Percentiles rank a stretch among this genome's conserved stretches.
phyloP scores from a whole-genome alignment of 1,139 yeast species.

The Geotrichum australiense region DNA sequence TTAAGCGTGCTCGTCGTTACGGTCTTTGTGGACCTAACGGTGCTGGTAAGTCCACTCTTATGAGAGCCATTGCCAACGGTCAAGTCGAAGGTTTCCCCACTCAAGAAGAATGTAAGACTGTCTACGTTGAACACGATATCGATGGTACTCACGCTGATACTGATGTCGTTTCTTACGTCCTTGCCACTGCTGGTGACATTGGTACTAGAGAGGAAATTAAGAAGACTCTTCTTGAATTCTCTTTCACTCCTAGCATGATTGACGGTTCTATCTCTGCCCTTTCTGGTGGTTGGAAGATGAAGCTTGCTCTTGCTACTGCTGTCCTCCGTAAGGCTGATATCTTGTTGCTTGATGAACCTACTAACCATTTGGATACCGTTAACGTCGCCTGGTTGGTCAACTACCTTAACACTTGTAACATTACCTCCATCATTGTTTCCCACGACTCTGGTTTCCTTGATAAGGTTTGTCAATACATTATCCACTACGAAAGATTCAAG shows the following conservation, averaged over 20 bases:
- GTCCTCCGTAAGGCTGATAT: slow-evolving; percentile 98
- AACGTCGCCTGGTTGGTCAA: slow-evolving; percentile 99
- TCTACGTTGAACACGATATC: slow-evolving; percentile 98
- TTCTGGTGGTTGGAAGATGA: slow-evolving; percentile 99
- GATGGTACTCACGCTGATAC: slow-evolving; percentile 98
- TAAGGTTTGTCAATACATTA: slow-evolving; percentile 94
- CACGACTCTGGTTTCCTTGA: slow-evolving; percentile 99
- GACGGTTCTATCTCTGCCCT: slow-evolving; percentile 88
- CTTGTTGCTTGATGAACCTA: slow-evolving; percentile 97
- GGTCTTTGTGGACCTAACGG: slow-evolving; percentile 99
- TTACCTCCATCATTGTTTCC: slow-evolving; percentile 95
- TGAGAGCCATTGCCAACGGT: slow-evolving; percentile 99
- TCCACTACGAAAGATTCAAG: slow-evolving; percentile 99
- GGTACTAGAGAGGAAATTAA: slow-evolving; percentile 68
- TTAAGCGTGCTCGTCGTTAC: slow-evolving; percentile 98
- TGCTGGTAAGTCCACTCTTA: slow-evolving; percentile 99
- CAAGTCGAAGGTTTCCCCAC: slow-evolving; percentile 99
- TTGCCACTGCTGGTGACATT: slow-evolving; percentile 51
- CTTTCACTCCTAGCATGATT: slow-evolving; percentile 88
- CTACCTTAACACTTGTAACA: slow-evolving; percentile 97
- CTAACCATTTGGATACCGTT: slow-evolving; percentile 98
- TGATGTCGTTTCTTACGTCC: slow-evolving; percentile 84
- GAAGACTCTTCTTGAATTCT: slow-evolving; percentile 74
- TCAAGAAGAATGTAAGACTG: slow-evolving; percentile 97
- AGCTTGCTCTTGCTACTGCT: slow-evolving; percentile 98